Percentiles rank a stretch among this genome's conserved stretches.
Evolutionary conservation across 23 red algal genomes (phyloP).

Genomic region (Gracilaria gracilis): DNA sequence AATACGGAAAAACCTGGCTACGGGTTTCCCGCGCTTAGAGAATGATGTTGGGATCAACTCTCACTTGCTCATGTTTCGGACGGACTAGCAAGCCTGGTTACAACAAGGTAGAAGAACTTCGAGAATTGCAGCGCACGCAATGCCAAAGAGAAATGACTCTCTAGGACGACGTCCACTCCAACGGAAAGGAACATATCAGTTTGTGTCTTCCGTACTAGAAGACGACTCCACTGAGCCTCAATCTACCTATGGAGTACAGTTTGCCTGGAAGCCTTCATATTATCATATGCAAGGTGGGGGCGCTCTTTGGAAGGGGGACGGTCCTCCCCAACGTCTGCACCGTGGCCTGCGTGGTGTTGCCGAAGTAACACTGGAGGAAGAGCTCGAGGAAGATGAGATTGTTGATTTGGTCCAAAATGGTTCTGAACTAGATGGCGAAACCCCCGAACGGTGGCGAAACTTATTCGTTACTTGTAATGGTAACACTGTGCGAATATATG

Average conservation of each 20-base stretch:
- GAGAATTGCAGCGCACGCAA: neutral
- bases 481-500: constrained; percentile 73
- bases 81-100: too few species aligned
- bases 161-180: neutral
- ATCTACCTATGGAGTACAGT: constrained; percentile 69
- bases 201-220: constrained; percentile 39
- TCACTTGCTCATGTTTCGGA: too few species aligned
- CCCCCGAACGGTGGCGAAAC: constrained; percentile 39
- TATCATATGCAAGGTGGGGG: constrained; percentile 68
- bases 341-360: constrained; percentile 10
- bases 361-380: constrained; percentile 23
- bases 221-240: constrained; percentile 44
- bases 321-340: constrained; percentile 13
- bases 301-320: constrained; percentile 34
- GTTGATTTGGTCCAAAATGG: constrained; percentile 10
- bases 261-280: constrained; percentile 52
- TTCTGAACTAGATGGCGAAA: neutral
- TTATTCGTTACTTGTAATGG: constrained; percentile 69
- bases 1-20: too few species aligned
- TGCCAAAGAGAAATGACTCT: constrained; percentile 26
- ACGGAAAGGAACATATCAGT: constrained; percentile 39
- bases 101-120: too few species aligned
- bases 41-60: too few species aligned
- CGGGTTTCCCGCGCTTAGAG: too few species aligned
- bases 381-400: constrained; percentile 43